Evolutionary conservation across 1,139 yeast species (phyloP), one percentile per base, ranked within the genome.

Genomic region (Debaryomyces sp.): DNA sequence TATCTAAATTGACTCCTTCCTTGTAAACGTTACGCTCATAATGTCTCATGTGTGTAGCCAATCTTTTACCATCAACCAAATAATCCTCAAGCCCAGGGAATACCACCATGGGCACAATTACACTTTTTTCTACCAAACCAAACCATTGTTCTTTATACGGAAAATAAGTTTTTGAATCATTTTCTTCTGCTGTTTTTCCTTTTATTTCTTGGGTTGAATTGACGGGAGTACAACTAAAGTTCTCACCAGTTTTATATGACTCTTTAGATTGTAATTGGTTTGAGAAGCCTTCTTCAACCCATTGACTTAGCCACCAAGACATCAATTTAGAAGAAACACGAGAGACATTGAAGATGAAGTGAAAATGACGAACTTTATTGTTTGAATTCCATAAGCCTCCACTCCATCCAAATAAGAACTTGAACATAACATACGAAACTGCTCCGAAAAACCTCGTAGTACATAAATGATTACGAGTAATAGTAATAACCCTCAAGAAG

Each of bases 341-440:
- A 5, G 88, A 87, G 0, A 96, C 96, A n/a, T 95, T 87, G 64
- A 89, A 91, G 10, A 90, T 67, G 56, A 92, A 89, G 68, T 88
- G 92, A 43, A 91, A 73, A 53, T 81, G 81, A 61, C 92, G 75
- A 29, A 89, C 71, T 26, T 78, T 72, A 22, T 70, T 71, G 61
- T 90, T 86, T 12, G 57, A 52, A 42, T 71, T 71, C 97, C 97
- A 94, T 43, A 87, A 74, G 6, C 67, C 66, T 54, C 89, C 95
- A 58, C 78, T 82, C 98, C 98, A 94, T 41, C 87, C 89, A 63
- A 94, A 89, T 51, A 94, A 69, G 61, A 81, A 92, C 59, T 85
- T 86, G 70, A 91, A 91, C 85, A 92, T 86, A 45, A 84, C 70
- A 59, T 89, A 91, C 21, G 95, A 85, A 45, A 84, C 61, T 42